Percentiles rank a stretch among this genome's conserved stretches.
These are phyloP conservation scores for Oenanthe javanica DNA, from an alignment of 140 eudicot species.

Conservation along the genomic window DNA sequence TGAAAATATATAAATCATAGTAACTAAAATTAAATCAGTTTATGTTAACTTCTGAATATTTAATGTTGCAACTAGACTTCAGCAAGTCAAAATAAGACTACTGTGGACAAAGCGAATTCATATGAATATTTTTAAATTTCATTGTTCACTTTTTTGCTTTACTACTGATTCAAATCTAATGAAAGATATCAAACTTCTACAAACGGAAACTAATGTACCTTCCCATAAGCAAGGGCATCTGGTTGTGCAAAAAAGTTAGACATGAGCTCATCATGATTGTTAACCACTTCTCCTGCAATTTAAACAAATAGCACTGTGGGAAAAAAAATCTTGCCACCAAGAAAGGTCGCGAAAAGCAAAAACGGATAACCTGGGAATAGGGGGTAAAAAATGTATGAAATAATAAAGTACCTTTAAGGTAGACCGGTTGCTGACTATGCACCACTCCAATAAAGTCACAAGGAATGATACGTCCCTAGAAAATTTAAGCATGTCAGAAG, in stretches of 20 bases:
- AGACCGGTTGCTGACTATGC: constrained; percentile 96
- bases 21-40: background rate
- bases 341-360: background rate
- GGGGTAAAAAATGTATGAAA: background rate
- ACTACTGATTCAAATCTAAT: background rate
- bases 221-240: constrained; percentile 99
- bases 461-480: constrained; percentile 96
- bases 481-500: constrained; percentile 18
- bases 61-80: background rate
- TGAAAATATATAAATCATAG: background rate
- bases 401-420: constrained; percentile 55
- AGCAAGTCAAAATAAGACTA: background rate
- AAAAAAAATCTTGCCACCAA: background rate
- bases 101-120: background rate
- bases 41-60: background rate
- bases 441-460: constrained; percentile 94
- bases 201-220: constrained; percentile 34
- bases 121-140: background rate
- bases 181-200: background rate
- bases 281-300: constrained; percentile 79
- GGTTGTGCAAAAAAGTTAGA: constrained; percentile 99
- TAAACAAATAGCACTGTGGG: constrained; percentile 3
- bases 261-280: constrained; percentile 98
- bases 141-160: background rate
- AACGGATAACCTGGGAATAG: background rate